Conservation (phyloP, 2,329 filamentous ascomycete genomes). For the Trematosphaeria pertusa region DNA sequence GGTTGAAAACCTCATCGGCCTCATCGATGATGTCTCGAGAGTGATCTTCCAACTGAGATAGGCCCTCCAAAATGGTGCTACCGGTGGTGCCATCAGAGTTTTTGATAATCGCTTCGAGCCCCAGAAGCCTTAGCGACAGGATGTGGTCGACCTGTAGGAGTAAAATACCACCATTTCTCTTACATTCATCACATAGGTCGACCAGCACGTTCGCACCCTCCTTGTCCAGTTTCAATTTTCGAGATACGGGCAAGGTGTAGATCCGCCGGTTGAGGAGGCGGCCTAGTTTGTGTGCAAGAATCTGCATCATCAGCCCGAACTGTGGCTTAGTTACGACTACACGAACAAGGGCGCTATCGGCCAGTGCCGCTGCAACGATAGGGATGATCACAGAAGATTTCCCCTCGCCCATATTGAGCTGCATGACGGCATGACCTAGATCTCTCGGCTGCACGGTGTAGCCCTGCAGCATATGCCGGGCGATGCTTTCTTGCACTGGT, state of each 20-base stretch:
- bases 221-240: conserved; percentile 50
- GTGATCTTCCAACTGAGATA: conserved; percentile 54
- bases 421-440: conserved; percentile 33
- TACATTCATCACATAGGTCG: conserved; percentile 55
- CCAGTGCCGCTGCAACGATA: conserved; percentile 50
- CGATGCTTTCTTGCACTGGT: conserved; percentile 64
- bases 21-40: conserved; percentile 69
- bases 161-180: conserved; percentile 60
- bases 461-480: conserved; percentile 61
- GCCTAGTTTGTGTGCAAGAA: conserved; percentile 62
- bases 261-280: conserved; percentile 63
- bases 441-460: no score
- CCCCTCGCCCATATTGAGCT: conserved; percentile 45
- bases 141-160: conserved; percentile 70
- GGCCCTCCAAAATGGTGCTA: conserved; percentile 46
- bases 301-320: conserved; percentile 65
- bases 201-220: conserved; percentile 47
- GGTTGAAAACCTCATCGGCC: conserved; percentile 68
- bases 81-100: conserved; percentile 40
- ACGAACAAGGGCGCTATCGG: conserved; percentile 63
- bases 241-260: conserved; percentile 66
- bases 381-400: conserved; percentile 43
- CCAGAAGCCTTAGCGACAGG: conserved; percentile 69
- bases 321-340: conserved; percentile 69
- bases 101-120: conserved; percentile 57